phyloP scores from a whole-genome alignment of 148 eudicot genomes.

The Heliosperma pusillum region DNA sequence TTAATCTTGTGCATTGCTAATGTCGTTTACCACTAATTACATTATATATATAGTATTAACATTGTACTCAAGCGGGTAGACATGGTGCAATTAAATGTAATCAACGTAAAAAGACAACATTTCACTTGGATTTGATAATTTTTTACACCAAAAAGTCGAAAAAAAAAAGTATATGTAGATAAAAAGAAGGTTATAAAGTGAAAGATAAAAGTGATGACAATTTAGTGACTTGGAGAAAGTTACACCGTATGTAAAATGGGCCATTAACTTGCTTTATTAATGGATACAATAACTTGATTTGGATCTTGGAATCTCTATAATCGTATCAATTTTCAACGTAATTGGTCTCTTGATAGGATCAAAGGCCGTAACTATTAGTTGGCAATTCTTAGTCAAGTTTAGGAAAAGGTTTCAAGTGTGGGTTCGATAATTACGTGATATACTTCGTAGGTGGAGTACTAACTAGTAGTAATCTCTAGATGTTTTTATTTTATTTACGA shows the following conservation, averaged over 20 bases:
- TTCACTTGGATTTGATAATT: neutral
- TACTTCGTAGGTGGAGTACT: no score
- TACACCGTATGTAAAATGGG: neutral
- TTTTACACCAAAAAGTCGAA: neutral
- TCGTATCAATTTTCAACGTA: neutral
- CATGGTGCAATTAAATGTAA: neutral
- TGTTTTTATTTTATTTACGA: no score
- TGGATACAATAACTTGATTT: conserved; percentile 11
- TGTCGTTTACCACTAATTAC: conserved; percentile 9
- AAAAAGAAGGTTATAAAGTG: neutral
- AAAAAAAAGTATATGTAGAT: neutral
- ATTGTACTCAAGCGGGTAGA: neutral
- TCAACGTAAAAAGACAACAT: neutral
- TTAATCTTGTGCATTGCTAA: neutral
- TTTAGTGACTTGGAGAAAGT: neutral
- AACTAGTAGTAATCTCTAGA: no score
- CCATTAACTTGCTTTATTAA: conserved; percentile 5
- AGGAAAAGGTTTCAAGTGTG: no score
- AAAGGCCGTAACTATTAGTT: conserved; percentile 7
- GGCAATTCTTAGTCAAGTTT: no score
- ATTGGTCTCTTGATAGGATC: conserved; percentile 7
- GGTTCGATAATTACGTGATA: no score
- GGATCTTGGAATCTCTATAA: neutral
- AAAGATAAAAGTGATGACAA: conserved; percentile 4
- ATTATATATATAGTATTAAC: neutral